These are phyloP conservation scores for Termitomyces sp. DNA, from an alignment of 768 basidiomycete genomes.

Conservation along the genomic window DNA sequence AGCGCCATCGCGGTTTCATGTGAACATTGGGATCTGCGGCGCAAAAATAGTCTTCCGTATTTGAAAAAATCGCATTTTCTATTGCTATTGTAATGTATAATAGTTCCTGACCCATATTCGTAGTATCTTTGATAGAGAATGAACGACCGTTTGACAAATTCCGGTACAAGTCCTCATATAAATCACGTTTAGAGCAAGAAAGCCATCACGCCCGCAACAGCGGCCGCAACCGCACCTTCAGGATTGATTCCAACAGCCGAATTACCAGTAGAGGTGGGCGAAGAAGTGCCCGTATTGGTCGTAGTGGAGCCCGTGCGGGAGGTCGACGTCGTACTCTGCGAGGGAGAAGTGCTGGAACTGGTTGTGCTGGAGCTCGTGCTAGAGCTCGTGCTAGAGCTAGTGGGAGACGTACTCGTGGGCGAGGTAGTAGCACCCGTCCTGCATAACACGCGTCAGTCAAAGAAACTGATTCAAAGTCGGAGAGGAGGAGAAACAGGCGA, in stretches of 20 bases:
- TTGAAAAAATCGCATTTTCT: neutral
- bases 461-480: neutral
- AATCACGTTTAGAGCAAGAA: slow-evolving; percentile 2
- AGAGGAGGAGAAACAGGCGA: neutral
- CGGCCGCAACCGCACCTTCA: slow-evolving; percentile 11
- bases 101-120: neutral
- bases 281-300: slow-evolving; percentile 1
- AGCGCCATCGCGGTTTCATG: no score
- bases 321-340: neutral
- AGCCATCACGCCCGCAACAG: slow-evolving; percentile 14
- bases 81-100: no score
- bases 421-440: neutral
- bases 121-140: neutral
- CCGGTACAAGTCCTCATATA: neutral
- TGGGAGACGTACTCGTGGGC: neutral
- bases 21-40: no score
- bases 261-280: slow-evolving; percentile 2
- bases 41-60: no score
- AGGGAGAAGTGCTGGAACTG: neutral
- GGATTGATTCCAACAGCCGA: slow-evolving; percentile 6
- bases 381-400: neutral
- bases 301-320: neutral
- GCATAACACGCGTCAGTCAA: neutral
- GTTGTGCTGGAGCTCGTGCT: neutral
- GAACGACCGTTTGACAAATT: neutral